Conservation (phyloP, 2,329 filamentous ascomycete genomes). For the Hortaea sp. region DNA sequence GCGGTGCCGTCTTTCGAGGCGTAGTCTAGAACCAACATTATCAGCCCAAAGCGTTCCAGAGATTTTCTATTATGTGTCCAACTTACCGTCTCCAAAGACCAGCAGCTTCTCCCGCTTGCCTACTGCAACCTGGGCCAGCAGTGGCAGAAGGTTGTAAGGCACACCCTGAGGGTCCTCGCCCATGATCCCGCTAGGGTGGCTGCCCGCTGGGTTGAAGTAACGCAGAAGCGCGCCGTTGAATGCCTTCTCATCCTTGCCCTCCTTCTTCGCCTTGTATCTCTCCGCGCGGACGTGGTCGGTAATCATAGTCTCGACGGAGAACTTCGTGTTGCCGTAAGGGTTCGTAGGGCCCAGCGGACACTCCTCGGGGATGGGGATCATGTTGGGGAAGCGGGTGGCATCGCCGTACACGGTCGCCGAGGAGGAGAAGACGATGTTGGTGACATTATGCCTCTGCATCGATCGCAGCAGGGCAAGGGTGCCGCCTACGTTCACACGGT, state of each 20-base stretch:
- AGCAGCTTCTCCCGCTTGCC: constrained; percentile 89
- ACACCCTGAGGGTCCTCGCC: constrained; percentile 94
- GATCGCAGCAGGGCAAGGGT: constrained; percentile 75
- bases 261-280: constrained; percentile 72
- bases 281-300: constrained; percentile 82
- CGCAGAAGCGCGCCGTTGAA: constrained; percentile 91
- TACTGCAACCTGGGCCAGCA: constrained; percentile 91
- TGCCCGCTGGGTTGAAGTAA: constrained; percentile 96
- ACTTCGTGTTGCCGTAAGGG: constrained; percentile 95
- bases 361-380: constrained; percentile 97
- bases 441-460: constrained; percentile 84
- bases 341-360: constrained; percentile 96
- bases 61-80: constrained; percentile 7
- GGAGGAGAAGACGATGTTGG: constrained; percentile 97
- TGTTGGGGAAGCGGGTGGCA: constrained; percentile 87
- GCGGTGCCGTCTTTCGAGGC: constrained; percentile 79
- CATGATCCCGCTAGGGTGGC: constrained; percentile 93
- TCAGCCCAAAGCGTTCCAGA: neutral
- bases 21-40: constrained; percentile 57
- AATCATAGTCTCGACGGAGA: constrained; percentile 83
- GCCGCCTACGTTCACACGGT: constrained; percentile 90
- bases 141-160: constrained; percentile 88
- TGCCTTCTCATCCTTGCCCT: constrained; percentile 62
- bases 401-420: constrained; percentile 98
- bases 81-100: constrained; percentile 82